These are phyloP conservation scores for Alternaria conjuncta DNA, from an alignment of 2,329 filamentous ascomycete genomes.

Conservation along the genomic window DNA sequence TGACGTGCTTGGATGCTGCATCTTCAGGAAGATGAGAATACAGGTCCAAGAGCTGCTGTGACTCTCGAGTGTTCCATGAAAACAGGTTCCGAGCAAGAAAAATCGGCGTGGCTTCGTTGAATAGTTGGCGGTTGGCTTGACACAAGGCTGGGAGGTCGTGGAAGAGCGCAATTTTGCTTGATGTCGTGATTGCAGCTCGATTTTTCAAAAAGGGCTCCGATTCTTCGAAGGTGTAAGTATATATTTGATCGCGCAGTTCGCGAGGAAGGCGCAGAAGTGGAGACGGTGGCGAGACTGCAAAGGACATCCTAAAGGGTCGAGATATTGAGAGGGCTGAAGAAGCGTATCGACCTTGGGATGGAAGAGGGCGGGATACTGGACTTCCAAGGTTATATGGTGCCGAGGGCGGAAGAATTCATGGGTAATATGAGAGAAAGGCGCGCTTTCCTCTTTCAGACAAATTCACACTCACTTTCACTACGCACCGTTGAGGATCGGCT, in stretches of 20 bases:
- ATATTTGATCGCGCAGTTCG: not conserved
- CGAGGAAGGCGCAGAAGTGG: not conserved
- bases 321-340: not conserved
- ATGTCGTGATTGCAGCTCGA: not conserved
- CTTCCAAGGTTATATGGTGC: not conserved
- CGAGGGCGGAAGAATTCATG: not conserved
- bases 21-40: not conserved
- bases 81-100: not conserved
- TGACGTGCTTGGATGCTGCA: not conserved
- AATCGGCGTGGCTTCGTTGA: not conserved
- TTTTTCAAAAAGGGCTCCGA: not conserved
- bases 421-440: not conserved
- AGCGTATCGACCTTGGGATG: not conserved
- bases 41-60: not conserved
- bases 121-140: not conserved
- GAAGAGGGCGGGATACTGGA: not conserved
- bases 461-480: not conserved
- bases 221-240: not conserved
- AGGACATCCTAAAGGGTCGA: not conserved
- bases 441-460: not conserved
- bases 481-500: not conserved
- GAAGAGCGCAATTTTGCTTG: not conserved
- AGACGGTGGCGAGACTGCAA: not conserved
- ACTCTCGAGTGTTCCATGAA: not conserved
- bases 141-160: not conserved